Base-by-base conservation (phyloP, 2,329 filamentous ascomycete genomes). In the Diaporthe longicolla region DNA sequence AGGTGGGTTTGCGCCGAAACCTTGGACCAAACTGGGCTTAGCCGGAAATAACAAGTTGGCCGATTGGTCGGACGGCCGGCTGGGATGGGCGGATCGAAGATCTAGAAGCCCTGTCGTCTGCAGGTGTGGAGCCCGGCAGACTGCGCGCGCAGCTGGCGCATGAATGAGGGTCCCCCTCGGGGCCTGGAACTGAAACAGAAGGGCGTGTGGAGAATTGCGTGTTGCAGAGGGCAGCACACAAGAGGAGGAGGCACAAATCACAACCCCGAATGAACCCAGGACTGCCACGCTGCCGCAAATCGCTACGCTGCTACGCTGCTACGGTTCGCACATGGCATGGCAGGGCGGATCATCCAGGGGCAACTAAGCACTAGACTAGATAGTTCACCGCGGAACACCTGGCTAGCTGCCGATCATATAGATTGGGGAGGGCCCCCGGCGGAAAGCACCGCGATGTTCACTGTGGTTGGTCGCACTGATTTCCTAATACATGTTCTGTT, bases 1-100 rank as follows among this genome's bases (percentile, higher is more conserved):
- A 52, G 43, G 45, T 66, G 61, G 61, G 45, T 66, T 50, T 66
- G 61, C 61, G 61, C 61, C 61, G 61, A 66, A 66, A 66, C 61
- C 61, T 66, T 66, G 29, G 29, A 19, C 45, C 29, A 35, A 7
- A 52, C 45, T 66, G 63, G 63, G 63, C 10, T 66, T 37, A 52
- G 63, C 63, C 63, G 52, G 63, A 13, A 66, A 52, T 52, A 66
- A 15, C 29, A 40, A 52, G 63, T 37, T 26, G 63, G 63, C 45
- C 63, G 29, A 66, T 66, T 66, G 63, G 63, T 37, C 45, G 45
- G 63, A 11, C 13, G 63, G n/a, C 45, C 21, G 13, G 8, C 45
- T 50, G 63, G 63, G 45, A 66, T 66, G 45, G 15, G 26, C 29
- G 63, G 63, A 66, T 66, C 45, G 45, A 66, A 66, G 63, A 66